These are phyloP conservation scores for Dictyostelium firmibasis DNA, from an alignment of 78 protist genomes.

Conservation along the genomic window DNA sequence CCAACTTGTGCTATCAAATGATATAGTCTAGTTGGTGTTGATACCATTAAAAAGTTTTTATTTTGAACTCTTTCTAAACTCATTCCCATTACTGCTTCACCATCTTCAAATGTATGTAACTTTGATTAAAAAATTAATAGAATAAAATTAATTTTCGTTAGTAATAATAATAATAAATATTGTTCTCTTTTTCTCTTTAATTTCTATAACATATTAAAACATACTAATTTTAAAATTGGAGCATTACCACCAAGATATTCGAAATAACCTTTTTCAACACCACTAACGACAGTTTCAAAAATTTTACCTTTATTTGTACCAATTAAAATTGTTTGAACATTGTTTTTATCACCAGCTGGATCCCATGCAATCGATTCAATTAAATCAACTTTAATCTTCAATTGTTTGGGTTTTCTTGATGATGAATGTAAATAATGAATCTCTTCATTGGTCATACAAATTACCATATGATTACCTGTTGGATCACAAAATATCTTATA, in stretches of 20 bases:
- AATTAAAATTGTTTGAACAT: conserved; percentile 65
- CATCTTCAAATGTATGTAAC: conserved; percentile 64
- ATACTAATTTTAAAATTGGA: conserved; percentile 41
- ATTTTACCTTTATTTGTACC: conserved; percentile 85
- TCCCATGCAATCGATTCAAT: conserved; percentile 90
- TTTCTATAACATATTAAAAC: background rate
- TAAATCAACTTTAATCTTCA: background rate
- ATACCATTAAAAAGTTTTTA: conserved; percentile 76
- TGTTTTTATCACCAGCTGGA: background rate
- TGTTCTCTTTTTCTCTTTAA: background rate
- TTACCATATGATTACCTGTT: conserved; percentile 82
- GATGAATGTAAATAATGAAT: conserved; percentile 64
- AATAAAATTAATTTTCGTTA: background rate
- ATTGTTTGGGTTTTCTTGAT: conserved; percentile 61
- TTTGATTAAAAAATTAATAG: background rate
- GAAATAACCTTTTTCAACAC: conserved; percentile 42
- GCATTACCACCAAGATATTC: conserved; percentile 2
- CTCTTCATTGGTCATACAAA: conserved; percentile 76
- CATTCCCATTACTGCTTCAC: conserved; percentile 80
- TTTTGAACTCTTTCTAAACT: conserved; percentile 40
- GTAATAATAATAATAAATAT: background rate
- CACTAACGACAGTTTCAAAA: conserved; percentile 69
- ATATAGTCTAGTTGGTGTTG: conserved; percentile 84
- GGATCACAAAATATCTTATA: conserved; percentile 85
- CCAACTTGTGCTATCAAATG: conserved; percentile 67